These are phyloP conservation scores for Xerocomellus dryophilus DNA, from an alignment of 768 basidiomycete genomes.

Conservation along the genomic window DNA sequence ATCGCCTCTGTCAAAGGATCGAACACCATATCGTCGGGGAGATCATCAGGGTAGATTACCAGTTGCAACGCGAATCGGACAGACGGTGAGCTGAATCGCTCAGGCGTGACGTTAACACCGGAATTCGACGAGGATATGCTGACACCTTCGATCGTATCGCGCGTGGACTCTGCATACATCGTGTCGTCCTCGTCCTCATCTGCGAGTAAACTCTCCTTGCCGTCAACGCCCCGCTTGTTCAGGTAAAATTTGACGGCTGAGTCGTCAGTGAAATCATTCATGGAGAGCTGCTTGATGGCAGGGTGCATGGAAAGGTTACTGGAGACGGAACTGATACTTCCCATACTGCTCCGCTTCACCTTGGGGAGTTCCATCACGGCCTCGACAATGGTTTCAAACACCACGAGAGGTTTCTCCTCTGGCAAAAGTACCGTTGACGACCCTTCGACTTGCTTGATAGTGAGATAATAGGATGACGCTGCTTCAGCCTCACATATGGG, in stretches of 20 bases:
- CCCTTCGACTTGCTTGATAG: conserved; percentile 90
- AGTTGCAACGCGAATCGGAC: conserved; percentile 84
- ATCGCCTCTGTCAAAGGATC: conserved; percentile 92
- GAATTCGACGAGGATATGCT: conserved; percentile 20
- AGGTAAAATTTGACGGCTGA: conserved; percentile 96
- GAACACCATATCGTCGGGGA: conserved; percentile 94
- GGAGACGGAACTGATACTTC: conserved; percentile 90
- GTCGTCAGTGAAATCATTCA: conserved; percentile 98
- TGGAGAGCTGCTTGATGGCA: conserved; percentile 88
- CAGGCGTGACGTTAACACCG: conserved; percentile 51
- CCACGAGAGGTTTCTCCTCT: conserved; percentile 78
- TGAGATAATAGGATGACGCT: conserved; percentile 74
- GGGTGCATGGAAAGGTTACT: conserved; percentile 94
- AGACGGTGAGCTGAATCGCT: conserved; percentile 80
- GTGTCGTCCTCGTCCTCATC: conserved; percentile 45
- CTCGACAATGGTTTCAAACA: conserved; percentile 84
- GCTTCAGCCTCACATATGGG: conserved; percentile 54
- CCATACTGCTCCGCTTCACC: conserved; percentile 90
- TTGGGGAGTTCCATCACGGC: conserved; percentile 79
- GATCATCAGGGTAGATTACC: conserved; percentile 82
- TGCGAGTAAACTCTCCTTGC: conserved; percentile 44
- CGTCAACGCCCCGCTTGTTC: conserved; percentile 55
- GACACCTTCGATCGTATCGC: conserved; percentile 29
- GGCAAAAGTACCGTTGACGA: conserved; percentile 70
- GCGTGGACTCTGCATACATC: conserved; percentile 36